phyloP scores from a whole-genome alignment of 345 rosid genomes.

The Eutrema heterophyllum region DNA sequence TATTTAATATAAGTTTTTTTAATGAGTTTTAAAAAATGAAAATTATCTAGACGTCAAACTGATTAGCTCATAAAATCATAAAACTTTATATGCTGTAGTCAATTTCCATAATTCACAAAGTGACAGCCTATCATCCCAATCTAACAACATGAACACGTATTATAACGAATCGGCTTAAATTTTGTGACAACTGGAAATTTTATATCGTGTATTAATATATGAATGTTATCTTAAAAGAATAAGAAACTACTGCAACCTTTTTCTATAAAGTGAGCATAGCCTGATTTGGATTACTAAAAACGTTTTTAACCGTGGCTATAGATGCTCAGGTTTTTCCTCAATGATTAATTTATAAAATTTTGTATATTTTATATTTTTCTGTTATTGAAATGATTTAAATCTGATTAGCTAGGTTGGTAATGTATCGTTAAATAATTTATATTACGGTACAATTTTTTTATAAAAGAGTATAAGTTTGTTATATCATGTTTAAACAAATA shows the following conservation, averaged over 20 bases:
- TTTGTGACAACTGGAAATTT: not conserved
- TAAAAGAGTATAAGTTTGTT: not conserved
- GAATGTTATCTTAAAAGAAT: not conserved
- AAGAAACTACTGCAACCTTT: not conserved
- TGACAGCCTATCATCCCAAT: not conserved
- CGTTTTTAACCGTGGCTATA: not conserved
- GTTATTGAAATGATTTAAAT: not conserved
- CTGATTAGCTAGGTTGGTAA: not conserved
- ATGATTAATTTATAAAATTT: too few species aligned
- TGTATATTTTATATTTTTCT: not conserved
- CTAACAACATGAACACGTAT: not conserved
- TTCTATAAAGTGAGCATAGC: not conserved
- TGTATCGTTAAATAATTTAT: not conserved
- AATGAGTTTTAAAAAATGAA: not conserved
- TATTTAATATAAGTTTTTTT: not conserved
- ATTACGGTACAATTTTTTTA: not conserved
- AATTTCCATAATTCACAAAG: not conserved
- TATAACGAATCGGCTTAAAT: not conserved
- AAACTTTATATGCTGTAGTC: not conserved
- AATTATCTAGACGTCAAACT: not conserved
- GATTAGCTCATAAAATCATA: not conserved
- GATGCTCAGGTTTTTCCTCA: not conserved
- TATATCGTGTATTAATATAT: too few species aligned
- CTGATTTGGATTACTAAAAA: not conserved
- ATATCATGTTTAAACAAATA: not conserved